phyloP scores from a whole-genome alignment of 1,139 yeast genomes.

The Saccharomyces hybrid region DNA sequence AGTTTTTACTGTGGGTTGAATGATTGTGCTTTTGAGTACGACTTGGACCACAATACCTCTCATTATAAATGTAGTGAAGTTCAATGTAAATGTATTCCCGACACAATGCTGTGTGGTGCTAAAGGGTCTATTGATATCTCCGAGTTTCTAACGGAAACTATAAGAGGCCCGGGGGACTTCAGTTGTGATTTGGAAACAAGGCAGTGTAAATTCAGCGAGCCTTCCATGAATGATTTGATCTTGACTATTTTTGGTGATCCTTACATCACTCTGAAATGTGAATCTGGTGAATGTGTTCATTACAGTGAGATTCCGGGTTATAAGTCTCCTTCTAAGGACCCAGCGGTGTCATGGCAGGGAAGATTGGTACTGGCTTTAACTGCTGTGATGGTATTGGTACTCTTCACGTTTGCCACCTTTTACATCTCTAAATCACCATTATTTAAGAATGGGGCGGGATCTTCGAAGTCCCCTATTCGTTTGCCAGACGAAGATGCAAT shows the following conservation, averaged over 20 bases:
- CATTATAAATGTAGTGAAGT: conserved; percentile 71
- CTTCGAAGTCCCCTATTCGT: conserved; percentile 17
- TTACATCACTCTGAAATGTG: conserved; percentile 68
- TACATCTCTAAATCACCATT: conserved; percentile 58
- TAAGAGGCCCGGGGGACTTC: conserved; percentile 89
- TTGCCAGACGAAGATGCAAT: conserved; percentile 34
- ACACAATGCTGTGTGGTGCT: conserved; percentile 87
- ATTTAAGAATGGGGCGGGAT: conserved; percentile 33
- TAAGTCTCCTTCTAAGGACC: conserved; percentile 51
- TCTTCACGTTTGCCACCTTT: conserved; percentile 36
- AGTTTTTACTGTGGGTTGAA: conserved; percentile 81
- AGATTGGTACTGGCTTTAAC: conserved; percentile 37
- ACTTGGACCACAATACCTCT: conserved; percentile 55
- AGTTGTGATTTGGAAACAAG: conserved; percentile 58
- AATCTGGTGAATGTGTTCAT: conserved; percentile 86
- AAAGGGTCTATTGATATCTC: conserved; percentile 90
- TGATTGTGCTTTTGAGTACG: conserved; percentile 61
- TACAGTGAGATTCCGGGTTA: conserved; percentile 91
- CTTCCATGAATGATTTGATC: conserved; percentile 90
- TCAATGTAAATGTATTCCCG: conserved; percentile 83
- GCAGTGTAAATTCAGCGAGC: conserved; percentile 78
- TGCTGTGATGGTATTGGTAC: conserved; percentile 31
- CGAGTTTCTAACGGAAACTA: conserved; percentile 83
- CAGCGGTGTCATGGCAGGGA: conserved; percentile 42
- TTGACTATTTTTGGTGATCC: conserved; percentile 90